These are phyloP conservation scores for Alternaria angustiovoidea DNA, from an alignment of 2,329 filamentous ascomycete species.

Conservation along the genomic window DNA sequence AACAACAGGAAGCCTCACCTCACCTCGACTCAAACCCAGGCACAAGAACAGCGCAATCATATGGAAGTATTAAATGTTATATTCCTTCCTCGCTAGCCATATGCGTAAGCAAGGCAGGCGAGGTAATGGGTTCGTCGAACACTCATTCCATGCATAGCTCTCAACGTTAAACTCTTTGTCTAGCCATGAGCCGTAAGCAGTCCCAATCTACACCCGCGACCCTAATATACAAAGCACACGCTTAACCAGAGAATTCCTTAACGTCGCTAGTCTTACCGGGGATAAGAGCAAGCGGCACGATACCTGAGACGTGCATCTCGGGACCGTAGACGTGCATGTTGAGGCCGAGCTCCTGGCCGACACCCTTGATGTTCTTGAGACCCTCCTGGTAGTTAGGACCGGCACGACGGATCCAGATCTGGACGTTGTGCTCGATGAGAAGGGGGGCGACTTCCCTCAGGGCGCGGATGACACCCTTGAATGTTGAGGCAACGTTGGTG, in stretches of 20 bases:
- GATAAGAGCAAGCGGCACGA: conserved; percentile 87
- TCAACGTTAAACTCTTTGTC: conserved; percentile 40
- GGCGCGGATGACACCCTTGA: conserved; percentile 99
- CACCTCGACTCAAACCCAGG: neutral
- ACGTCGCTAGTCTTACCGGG: conserved; percentile 67
- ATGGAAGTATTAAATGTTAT: conserved; percentile 22
- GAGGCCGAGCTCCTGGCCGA: conserved; percentile 90
- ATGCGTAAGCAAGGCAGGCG: conserved; percentile 19
- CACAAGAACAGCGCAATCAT: neutral
- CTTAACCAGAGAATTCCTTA: conserved; percentile 67
- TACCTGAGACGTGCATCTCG: conserved; percentile 90
- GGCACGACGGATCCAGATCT: conserved; percentile 92
- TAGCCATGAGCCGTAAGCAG: conserved; percentile 41
- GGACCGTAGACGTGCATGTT: conserved; percentile 91
- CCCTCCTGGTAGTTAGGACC: conserved; percentile 99
- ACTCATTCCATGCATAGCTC: conserved; percentile 26
- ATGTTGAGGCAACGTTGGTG: conserved; percentile 98
- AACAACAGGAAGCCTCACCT: neutral
- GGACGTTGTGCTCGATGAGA: conserved; percentile 93
- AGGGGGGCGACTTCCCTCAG: conserved; percentile 86
- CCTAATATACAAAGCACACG: conserved; percentile 41
- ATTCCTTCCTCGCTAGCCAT: conserved; percentile 14
- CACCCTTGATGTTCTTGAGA: conserved; percentile 99
- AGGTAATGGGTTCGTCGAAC: conserved; percentile 27
- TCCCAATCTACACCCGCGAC: conserved; percentile 23